A percentile compares a stretch with the other conserved stretches of the same genome.
Evolutionary conservation across 306 rosid genomes (phyloP).

Genomic region (Potentilla sterilis): DNA sequence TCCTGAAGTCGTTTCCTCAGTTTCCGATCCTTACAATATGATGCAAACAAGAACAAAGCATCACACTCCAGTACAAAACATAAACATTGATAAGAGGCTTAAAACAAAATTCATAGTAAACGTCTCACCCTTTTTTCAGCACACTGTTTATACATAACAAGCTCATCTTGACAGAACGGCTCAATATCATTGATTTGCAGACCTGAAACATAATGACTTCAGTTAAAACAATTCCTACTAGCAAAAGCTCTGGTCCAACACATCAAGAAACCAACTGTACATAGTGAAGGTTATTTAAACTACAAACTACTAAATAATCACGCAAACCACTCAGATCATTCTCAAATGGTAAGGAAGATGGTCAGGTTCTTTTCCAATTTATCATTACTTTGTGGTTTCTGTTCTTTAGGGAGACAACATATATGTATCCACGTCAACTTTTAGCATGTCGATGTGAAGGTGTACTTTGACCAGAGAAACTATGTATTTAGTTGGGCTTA

Average conservation of each 20-base stretch:
- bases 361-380: not conserved
- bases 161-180: slow-evolving; percentile 96
- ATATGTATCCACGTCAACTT: not conserved
- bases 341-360: slow-evolving; percentile 1
- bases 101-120: slow-evolving; percentile 3
- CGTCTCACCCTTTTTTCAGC: slow-evolving; percentile 76
- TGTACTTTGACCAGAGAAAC: not conserved
- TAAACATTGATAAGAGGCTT: slow-evolving; percentile 13
- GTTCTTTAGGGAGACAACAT: not conserved
- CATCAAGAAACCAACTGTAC: slow-evolving; percentile 7
- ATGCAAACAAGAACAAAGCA: slow-evolving; percentile 1
- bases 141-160: slow-evolving; percentile 72
- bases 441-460: not conserved
- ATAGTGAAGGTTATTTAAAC: slow-evolving; percentile 4
- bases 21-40: slow-evolving; percentile 60
- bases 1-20: slow-evolving; percentile 75
- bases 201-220: slow-evolving; percentile 43
- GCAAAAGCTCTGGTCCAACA: slow-evolving; percentile 7
- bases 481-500: not conserved
- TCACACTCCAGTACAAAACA: slow-evolving; percentile 13
- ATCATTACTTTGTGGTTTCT: not conserved
- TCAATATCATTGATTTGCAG: slow-evolving; percentile 93
- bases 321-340: not conserved
- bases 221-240: not conserved
- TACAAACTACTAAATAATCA: not conserved